phyloP scores from a whole-genome alignment of 2,329 filamentous ascomycete genomes.

The Aureobasidium melanogenum region DNA sequence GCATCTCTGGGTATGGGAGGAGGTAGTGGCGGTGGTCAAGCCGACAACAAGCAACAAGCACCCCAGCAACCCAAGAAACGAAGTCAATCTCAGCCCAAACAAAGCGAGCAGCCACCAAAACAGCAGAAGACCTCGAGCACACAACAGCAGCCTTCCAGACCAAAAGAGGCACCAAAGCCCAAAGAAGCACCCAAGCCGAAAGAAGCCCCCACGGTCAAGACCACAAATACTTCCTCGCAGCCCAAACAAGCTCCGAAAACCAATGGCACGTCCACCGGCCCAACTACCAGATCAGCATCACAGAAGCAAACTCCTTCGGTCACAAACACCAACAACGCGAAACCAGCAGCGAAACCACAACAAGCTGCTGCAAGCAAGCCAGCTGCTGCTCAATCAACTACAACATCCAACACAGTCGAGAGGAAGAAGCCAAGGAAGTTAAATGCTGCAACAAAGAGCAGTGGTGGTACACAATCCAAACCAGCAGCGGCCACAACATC shows the following conservation, averaged over 20 bases:
- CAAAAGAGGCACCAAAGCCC: neutral
- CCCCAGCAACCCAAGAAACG: constrained; percentile 13
- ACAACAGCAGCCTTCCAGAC: neutral
- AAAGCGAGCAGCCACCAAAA: constrained; percentile 12
- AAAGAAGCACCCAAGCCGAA: neutral
- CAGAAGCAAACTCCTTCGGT: neutral
- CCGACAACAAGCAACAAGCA: neutral
- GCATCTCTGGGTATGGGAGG: constrained; percentile 21
- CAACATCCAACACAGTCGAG: constrained; percentile 11
- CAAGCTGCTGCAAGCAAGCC: constrained; percentile 12
- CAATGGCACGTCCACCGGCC: neutral
- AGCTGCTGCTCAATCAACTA: neutral
- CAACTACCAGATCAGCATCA: neutral
- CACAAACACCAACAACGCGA: neutral
- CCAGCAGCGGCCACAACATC: neutral
- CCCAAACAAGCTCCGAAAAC: constrained; percentile 4
- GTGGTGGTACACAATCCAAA: neutral
- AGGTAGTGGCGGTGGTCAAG: neutral
- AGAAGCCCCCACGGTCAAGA: too few species aligned
- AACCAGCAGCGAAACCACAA: constrained; percentile 13
- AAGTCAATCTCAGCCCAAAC: constrained; percentile 9
- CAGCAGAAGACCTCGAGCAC: constrained; percentile 4
- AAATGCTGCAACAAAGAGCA: constrained; percentile 8
- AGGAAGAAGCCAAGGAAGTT: constrained; percentile 23
- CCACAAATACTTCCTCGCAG: neutral